Percentiles rank a stretch among this genome's conserved stretches.
Conservation (phyloP, 306 rosid species). For the Pterocarpus santalinus region DNA sequence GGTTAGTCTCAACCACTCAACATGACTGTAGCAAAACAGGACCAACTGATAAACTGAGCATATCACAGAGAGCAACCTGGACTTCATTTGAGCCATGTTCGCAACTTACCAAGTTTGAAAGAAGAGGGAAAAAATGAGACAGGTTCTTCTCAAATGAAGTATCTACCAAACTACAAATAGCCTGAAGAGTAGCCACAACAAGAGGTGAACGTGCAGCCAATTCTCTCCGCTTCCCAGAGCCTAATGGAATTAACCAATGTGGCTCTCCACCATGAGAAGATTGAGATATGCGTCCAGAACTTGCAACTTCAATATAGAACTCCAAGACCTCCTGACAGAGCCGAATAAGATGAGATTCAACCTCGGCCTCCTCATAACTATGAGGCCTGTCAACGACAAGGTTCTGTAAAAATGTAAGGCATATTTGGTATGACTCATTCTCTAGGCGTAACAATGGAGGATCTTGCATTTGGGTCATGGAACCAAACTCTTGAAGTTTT, state of each 20-base stretch:
- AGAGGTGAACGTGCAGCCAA: slow-evolving; percentile 93
- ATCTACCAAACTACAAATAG: slow-evolving; percentile 79
- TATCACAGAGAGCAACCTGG: slow-evolving; percentile 87
- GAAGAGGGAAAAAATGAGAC: slow-evolving; percentile 80
- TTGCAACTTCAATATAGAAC: slow-evolving; percentile 76
- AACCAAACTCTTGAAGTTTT: slow-evolving; percentile 88
- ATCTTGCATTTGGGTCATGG: slow-evolving; percentile 98
- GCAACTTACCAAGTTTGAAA: slow-evolving; percentile 85
- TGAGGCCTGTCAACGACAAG: slow-evolving; percentile 78
- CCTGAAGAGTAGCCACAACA: slow-evolving; percentile 90
- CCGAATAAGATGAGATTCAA: slow-evolving; percentile 71
- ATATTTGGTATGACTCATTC: slow-evolving; percentile 88
- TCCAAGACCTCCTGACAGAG: slow-evolving; percentile 85
- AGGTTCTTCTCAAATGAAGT: slow-evolving; percentile 78
- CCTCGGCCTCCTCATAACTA: slow-evolving; percentile 67
- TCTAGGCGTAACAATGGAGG: slow-evolving; percentile 97
- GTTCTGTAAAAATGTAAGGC: slow-evolving; percentile 91
- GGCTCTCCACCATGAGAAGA: slow-evolving; percentile 61
- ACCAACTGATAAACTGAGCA: slow-evolving; percentile 87
- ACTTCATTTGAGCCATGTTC: slow-evolving; percentile 96
- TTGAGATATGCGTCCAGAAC: slow-evolving; percentile 59
- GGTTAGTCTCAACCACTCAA: slow-evolving; percentile 62
- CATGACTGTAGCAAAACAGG: slow-evolving; percentile 83
- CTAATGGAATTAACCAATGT: slow-evolving; percentile 86
- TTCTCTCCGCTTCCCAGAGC: slow-evolving; percentile 88